These are phyloP conservation scores for Syzygium aromaticum DNA, from an alignment of 345 rosid genomes.

Conservation along the genomic window DNA sequence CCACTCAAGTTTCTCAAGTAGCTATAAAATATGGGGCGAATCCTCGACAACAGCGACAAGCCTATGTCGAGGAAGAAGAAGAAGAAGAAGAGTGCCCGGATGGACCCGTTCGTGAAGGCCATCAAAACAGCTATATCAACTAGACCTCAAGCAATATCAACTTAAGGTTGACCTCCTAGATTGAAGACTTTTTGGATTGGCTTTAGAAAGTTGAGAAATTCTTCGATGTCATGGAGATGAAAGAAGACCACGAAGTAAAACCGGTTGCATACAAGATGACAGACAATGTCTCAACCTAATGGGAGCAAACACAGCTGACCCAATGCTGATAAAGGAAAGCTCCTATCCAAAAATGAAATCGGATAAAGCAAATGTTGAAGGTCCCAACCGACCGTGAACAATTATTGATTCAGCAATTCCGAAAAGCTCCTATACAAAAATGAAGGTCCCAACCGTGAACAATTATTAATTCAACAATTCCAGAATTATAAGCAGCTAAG, in stretches of 20 bases:
- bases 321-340: background rate
- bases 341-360: background rate
- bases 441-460: background rate
- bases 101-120: background rate
- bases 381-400: background rate
- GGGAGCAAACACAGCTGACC: background rate
- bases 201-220: too few species aligned
- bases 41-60: too few species aligned
- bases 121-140: too few species aligned
- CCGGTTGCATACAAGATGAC: background rate
- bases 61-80: background rate
- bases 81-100: background rate
- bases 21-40: too few species aligned
- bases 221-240: background rate
- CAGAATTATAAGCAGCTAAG: background rate
- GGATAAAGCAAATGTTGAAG: background rate
- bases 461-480: background rate
- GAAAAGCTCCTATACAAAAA: too few species aligned
- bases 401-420: too few species aligned
- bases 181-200: too few species aligned
- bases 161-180: too few species aligned
- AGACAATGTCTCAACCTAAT: background rate
- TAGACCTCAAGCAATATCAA: too few species aligned
- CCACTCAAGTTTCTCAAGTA: too few species aligned
- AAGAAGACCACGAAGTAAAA: background rate